Evolutionary conservation across 768 basidiomycete species (phyloP).

Genomic region (Scleroderma bovista): DNA sequence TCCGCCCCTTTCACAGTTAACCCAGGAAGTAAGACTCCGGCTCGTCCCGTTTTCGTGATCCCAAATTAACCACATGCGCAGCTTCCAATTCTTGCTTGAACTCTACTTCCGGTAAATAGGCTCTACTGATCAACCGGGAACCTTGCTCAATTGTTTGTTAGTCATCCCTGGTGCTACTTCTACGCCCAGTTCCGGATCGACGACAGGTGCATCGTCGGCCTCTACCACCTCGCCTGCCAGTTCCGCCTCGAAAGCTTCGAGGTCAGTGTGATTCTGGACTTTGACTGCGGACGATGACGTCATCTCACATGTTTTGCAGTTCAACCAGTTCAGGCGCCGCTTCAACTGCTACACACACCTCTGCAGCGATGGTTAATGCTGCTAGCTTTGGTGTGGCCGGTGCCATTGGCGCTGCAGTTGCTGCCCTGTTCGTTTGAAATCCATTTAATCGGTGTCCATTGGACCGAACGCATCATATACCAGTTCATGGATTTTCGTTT

Average conservation of each 20-base stretch:
- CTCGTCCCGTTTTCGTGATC: background rate
- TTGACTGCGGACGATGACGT: background rate
- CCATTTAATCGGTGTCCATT: background rate
- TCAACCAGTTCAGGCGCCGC: conserved; percentile 8
- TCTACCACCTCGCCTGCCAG: background rate
- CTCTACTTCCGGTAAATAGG: conserved; percentile 17
- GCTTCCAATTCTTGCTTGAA: conserved; percentile 33
- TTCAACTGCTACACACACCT: conserved; percentile 21
- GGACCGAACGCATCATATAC: conserved; percentile 17
- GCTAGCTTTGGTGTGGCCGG: conserved; percentile 42
- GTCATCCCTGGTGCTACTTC: conserved; percentile 19
- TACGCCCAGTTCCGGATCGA: conserved; percentile 3
- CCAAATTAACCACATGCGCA: conserved; percentile 17
- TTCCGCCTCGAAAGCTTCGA: conserved; percentile 1
- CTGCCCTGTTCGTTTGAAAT: conserved; percentile 35
- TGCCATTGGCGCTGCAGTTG: conserved; percentile 28
- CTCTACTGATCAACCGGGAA: conserved; percentile 9
- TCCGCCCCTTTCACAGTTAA: conserved; percentile 48
- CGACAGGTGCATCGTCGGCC: background rate
- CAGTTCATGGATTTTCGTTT: conserved; percentile 9
- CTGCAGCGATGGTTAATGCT: conserved; percentile 37
- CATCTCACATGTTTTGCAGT: conserved; percentile 7
- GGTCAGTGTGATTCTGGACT: conserved; percentile 14
- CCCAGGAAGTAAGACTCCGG: conserved; percentile 42
- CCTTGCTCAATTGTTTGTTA: conserved; percentile 12